These are phyloP conservation scores for Diaporthe sp. DNA, from an alignment of 2,329 filamentous ascomycete genomes.

Conservation along the genomic window DNA sequence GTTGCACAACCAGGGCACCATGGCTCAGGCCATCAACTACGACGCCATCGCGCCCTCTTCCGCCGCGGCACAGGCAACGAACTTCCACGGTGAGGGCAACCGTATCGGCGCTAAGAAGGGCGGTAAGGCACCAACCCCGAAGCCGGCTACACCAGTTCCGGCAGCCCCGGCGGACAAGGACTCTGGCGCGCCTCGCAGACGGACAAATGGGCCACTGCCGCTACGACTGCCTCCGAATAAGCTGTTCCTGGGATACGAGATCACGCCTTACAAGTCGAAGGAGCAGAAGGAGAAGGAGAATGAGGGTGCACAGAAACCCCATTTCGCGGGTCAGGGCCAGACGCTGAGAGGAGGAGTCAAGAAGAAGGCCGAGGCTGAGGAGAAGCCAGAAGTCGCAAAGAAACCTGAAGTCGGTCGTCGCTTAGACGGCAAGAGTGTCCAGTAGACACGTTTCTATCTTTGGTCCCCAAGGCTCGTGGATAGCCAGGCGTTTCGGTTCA, in stretches of 20 bases:
- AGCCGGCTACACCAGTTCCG: conserved; percentile 78
- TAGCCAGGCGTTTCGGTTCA: conserved; percentile 33
- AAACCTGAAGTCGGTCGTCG: conserved; percentile 47
- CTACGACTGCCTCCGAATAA: conserved; percentile 88
- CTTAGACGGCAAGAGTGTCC: conserved; percentile 38
- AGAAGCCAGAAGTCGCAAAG: conserved; percentile 61
- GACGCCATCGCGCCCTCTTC: conserved; percentile 86
- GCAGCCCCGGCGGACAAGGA: conserved; percentile 61
- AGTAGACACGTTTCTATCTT: background rate
- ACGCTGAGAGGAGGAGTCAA: conserved; percentile 79
- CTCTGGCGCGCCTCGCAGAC: conserved; percentile 51
- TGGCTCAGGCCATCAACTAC: conserved; percentile 99
- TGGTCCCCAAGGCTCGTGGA: background rate
- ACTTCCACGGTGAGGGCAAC: conserved; percentile 85
- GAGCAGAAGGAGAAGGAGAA: conserved; percentile 77
- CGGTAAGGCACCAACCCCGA: conserved; percentile 79
- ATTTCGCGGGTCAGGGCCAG: conserved; percentile 88
- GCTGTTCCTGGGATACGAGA: conserved; percentile 95
- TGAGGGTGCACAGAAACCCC: conserved; percentile 74
- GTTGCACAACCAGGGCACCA: conserved; percentile 87
- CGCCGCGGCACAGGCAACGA: conserved; percentile 75
- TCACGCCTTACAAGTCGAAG: conserved; percentile 87
- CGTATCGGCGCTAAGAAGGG: conserved; percentile 86
- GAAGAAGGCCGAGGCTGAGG: conserved; percentile 72
- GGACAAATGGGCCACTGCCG: conserved; percentile 85